These are phyloP conservation scores for Nidula niveotomentosa DNA, from an alignment of 1,284 basidiomycete genomes.

Conservation along the genomic window DNA sequence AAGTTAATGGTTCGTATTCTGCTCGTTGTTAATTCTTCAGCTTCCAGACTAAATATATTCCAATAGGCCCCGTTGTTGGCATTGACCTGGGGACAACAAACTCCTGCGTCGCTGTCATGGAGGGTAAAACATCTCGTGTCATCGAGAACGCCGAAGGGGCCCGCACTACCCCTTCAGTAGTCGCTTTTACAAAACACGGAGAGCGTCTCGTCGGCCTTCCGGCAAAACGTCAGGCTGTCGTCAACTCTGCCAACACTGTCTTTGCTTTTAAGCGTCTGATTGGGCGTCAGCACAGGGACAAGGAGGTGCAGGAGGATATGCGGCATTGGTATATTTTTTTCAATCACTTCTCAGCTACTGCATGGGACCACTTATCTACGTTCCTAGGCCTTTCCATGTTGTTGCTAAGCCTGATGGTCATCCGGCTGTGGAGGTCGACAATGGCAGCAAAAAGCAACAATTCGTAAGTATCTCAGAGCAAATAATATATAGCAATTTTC, in stretches of 20 bases:
- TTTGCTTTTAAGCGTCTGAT: slow-evolving; percentile 48
- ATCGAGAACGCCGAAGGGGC: slow-evolving; percentile 98
- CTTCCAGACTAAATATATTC: slow-evolving; percentile 63
- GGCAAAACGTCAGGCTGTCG: slow-evolving; percentile 93
- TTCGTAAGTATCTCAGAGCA: slow-evolving; percentile 62
- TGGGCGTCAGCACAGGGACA: slow-evolving; percentile 56
- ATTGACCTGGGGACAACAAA: slow-evolving; percentile 91
- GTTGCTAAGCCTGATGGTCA: slow-evolving; percentile 83
- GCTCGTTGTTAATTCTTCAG: slow-evolving; percentile 1
- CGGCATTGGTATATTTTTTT: slow-evolving; percentile 97
- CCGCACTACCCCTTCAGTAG: slow-evolving; percentile 94
- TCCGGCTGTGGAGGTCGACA: slow-evolving; percentile 88
- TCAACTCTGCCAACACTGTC: slow-evolving; percentile 80
- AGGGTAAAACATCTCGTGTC: slow-evolving; percentile 98
- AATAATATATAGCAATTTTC: slow-evolving; percentile 5
- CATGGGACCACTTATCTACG: too few species aligned
- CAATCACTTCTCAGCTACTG: slow-evolving; percentile 75
- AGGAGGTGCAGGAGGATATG: slow-evolving; percentile 92
- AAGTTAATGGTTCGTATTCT: slow-evolving; percentile 39
- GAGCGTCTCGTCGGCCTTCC: slow-evolving; percentile 97
- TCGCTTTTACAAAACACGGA: slow-evolving; percentile 89
- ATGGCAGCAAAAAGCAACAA: slow-evolving; percentile 90
- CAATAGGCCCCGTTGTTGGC: slow-evolving; percentile 94
- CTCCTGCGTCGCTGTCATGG: slow-evolving; percentile 91
- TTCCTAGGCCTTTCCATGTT: slow-evolving; percentile 33